Evolutionary conservation across 495 filamentous ascomycete genomes (phyloP).

Genomic region (Xylaria cubensis): DNA sequence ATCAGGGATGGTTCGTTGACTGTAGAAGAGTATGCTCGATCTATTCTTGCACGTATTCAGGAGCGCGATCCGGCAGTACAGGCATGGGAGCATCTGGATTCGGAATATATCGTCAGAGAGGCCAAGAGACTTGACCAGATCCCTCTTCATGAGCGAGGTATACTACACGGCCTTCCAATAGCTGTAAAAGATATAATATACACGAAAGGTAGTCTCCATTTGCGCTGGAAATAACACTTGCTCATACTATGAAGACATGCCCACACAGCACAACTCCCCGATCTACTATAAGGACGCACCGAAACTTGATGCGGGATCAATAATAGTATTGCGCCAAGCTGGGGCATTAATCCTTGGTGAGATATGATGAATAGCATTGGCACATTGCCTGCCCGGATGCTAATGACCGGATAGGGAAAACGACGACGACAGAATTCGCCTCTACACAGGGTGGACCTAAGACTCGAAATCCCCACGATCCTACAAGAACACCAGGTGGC

Average conservation of each 20-base stretch:
- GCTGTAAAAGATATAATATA: slow-evolving; percentile 66
- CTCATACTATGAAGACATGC: slow-evolving; percentile 52
- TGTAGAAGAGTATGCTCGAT: slow-evolving; percentile 59
- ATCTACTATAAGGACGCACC: slow-evolving; percentile 50
- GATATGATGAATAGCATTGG: neutral
- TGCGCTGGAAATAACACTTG: neutral
- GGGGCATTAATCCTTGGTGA: slow-evolving; percentile 60
- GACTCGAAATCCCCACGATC: slow-evolving; percentile 57
- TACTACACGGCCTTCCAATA: slow-evolving; percentile 60
- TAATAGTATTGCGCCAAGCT: slow-evolving; percentile 52
- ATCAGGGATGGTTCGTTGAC: slow-evolving; percentile 48
- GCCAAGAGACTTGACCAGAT: slow-evolving; percentile 59
- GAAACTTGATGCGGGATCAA: slow-evolving; percentile 49
- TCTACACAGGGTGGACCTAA: slow-evolving; percentile 43
- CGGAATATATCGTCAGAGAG: slow-evolving; percentile 54
- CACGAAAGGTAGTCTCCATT: slow-evolving; percentile 54
- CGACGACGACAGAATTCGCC: slow-evolving; percentile 61
- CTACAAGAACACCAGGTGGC: slow-evolving; percentile 57
- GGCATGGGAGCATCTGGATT: slow-evolving; percentile 62
- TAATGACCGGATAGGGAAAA: slow-evolving; percentile 41
- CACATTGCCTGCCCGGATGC: neutral
- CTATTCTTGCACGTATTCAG: slow-evolving; percentile 57
- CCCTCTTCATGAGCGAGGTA: slow-evolving; percentile 53
- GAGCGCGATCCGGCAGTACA: slow-evolving; percentile 54
- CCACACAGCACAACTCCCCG: slow-evolving; percentile 57